Conservation (phyloP, 371 early-diverging fungal genomes). For the Lichtheimia ornata region DNA sequence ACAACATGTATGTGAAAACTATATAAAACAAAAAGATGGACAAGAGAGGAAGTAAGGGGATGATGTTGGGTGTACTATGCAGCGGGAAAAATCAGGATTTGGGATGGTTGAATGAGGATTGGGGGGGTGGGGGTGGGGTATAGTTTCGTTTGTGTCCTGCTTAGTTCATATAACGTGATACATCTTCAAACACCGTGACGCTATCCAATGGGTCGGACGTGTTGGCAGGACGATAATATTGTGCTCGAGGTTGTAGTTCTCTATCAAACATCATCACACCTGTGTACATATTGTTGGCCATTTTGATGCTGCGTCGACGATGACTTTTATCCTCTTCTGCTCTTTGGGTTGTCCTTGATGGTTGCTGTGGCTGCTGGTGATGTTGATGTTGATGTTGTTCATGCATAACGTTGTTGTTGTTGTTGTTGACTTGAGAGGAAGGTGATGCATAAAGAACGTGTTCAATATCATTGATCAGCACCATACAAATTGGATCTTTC, state of each 20-base stretch:
- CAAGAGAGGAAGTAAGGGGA: too few species aligned
- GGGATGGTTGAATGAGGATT: too few species aligned
- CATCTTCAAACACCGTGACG: slow-evolving; percentile 19
- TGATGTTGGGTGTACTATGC: too few species aligned
- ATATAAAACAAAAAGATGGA: slow-evolving; percentile 1
- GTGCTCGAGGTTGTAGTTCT: slow-evolving; percentile 22
- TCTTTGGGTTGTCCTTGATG: not conserved
- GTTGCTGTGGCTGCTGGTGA: not conserved
- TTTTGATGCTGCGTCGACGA: slow-evolving; percentile 17
- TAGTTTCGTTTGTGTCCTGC: too few species aligned
- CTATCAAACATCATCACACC: slow-evolving; percentile 33
- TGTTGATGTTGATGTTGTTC: not conserved
- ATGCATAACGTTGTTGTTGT: not conserved
- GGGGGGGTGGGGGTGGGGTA: too few species aligned
- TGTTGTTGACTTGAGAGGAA: not conserved
- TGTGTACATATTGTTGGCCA: slow-evolving; percentile 26
- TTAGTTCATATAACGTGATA: not conserved
- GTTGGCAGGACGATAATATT: slow-evolving; percentile 21
- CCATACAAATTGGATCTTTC: slow-evolving; percentile 29
- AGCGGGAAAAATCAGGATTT: too few species aligned
- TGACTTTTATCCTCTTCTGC: not conserved
- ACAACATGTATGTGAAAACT: not conserved
- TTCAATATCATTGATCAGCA: slow-evolving; percentile 22
- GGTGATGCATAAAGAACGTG: slow-evolving; percentile 7
- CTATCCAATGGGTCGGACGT: slow-evolving; percentile 13